Percentiles rank a stretch among this genome's conserved stretches.
Conservation (phyloP, 1,284 basidiomycete genomes). For the Malassezia sp. region DNA sequence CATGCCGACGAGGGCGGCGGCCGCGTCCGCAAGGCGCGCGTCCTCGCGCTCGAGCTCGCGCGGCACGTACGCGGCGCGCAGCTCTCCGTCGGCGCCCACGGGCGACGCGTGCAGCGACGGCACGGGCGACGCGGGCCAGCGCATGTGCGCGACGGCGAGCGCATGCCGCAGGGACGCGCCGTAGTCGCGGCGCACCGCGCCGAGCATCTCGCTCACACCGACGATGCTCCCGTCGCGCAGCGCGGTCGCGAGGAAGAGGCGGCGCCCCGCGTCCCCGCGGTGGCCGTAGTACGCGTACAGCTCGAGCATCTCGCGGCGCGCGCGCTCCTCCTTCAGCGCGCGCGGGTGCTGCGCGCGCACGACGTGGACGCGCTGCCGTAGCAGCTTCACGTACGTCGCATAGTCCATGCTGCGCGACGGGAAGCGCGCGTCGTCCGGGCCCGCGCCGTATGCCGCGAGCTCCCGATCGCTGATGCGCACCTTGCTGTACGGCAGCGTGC, state of each 20-base stretch:
- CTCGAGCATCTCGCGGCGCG: constrained; percentile 69
- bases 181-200: constrained; percentile 32
- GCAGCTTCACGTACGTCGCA: not conserved
- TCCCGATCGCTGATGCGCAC: constrained; percentile 72
- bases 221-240: constrained; percentile 42
- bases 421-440: no score
- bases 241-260: constrained; percentile 28
- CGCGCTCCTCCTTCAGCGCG: constrained; percentile 20
- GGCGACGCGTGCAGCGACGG: constrained; percentile 25
- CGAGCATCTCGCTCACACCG: constrained; percentile 31
- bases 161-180: constrained; percentile 24
- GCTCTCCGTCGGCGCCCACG: constrained; percentile 20
- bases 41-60: not conserved
- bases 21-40: constrained; percentile 2
- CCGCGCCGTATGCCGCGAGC: not conserved
- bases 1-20: constrained; percentile 56
- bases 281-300: constrained; percentile 37
- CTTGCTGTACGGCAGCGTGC: constrained; percentile 68
- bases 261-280: constrained; percentile 23
- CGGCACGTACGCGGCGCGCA: constrained; percentile 25
- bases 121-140: constrained; percentile 36
- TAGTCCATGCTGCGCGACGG: not conserved
- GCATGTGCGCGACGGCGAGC: constrained; percentile 21
- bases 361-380: not conserved
- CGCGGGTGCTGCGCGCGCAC: constrained; percentile 47